Percentiles rank a stretch among this genome's conserved stretches.
These are phyloP conservation scores for Globisporangium nunn DNA, from an alignment of 352 stramenopile genomes.

Conservation along the genomic window DNA sequence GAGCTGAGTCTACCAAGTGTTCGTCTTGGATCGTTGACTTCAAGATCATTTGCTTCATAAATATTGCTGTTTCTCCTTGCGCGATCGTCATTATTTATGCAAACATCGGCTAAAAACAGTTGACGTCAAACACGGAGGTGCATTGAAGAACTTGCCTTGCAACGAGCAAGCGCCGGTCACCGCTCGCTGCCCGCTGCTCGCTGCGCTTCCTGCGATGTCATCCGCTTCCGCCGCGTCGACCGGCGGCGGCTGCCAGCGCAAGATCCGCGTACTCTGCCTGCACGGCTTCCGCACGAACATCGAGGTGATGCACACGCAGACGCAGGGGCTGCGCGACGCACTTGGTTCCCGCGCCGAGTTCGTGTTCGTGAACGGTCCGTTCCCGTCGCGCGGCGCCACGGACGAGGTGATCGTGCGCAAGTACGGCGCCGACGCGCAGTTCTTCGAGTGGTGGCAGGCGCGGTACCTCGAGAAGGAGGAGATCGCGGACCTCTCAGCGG, in stretches of 20 bases:
- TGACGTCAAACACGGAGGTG: conserved; percentile 2
- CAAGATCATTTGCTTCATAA: background rate
- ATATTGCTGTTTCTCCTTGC: background rate
- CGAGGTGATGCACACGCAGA: conserved; percentile 41
- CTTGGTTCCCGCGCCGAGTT: conserved; percentile 33
- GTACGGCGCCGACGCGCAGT: conserved; percentile 25
- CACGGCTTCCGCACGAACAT: conserved; percentile 53
- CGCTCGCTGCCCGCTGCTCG: background rate
- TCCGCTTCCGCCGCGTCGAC: background rate
- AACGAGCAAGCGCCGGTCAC: background rate
- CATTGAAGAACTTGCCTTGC: background rate
- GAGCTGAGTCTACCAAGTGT: background rate
- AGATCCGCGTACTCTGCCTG: conserved; percentile 43
- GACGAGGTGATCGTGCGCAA: conserved; percentile 19
- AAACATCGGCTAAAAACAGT: background rate
- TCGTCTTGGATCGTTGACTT: too few relatives aligned
- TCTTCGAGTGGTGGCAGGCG: conserved; percentile 43
- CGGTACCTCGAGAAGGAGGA: conserved; percentile 18
- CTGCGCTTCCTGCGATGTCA: background rate
- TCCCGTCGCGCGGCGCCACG: conserved; percentile 14
- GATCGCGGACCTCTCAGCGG: conserved; percentile 13
- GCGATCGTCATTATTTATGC: background rate
- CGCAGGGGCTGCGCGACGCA: conserved; percentile 26
- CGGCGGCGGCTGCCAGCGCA: conserved; percentile 1
- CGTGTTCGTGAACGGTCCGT: conserved; percentile 32